Evolutionary conservation across 1,139 yeast genomes (phyloP).

Genomic region (Zygosaccharomyces sapae): DNA sequence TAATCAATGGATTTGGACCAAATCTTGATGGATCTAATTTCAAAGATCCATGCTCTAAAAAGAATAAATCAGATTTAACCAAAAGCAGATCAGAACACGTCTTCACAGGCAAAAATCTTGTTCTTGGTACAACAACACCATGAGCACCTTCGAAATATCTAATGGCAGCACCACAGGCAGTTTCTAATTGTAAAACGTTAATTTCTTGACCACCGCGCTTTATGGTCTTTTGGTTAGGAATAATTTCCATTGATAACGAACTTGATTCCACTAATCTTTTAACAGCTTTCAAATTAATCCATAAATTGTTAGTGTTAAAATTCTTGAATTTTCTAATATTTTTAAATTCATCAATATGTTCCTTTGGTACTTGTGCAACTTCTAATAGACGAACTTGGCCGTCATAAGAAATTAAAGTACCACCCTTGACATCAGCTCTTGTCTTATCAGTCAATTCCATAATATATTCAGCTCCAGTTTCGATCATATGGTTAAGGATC

Average conservation of each 20-base stretch:
- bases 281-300: conserved; percentile 94
- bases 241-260: conserved; percentile 84
- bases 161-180: conserved; percentile 99
- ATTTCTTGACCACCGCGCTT: conserved; percentile 70
- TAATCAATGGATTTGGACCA: conserved; percentile 91
- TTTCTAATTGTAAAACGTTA: conserved; percentile 90
- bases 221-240: conserved; percentile 87
- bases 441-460: conserved; percentile 99
- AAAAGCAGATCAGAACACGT: conserved; percentile 91
- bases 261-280: conserved; percentile 85
- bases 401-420: conserved; percentile 93
- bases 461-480: conserved; percentile 85
- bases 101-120: conserved; percentile 96
- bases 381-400: conserved; percentile 93
- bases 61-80: conserved; percentile 94
- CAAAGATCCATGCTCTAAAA: conserved; percentile 86
- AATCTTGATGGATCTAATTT: conserved; percentile 80
- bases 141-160: conserved; percentile 93
- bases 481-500: conserved; percentile 88
- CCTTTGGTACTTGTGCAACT: conserved; percentile 98
- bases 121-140: conserved; percentile 97
- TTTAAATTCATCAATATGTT: conserved; percentile 96
- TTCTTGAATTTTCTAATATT: conserved; percentile 95
- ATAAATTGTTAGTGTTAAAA: conserved; percentile 95
- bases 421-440: conserved; percentile 99